Conservation (phyloP, 352 stramenopile species). For the Peronospora farinosa region DNA sequence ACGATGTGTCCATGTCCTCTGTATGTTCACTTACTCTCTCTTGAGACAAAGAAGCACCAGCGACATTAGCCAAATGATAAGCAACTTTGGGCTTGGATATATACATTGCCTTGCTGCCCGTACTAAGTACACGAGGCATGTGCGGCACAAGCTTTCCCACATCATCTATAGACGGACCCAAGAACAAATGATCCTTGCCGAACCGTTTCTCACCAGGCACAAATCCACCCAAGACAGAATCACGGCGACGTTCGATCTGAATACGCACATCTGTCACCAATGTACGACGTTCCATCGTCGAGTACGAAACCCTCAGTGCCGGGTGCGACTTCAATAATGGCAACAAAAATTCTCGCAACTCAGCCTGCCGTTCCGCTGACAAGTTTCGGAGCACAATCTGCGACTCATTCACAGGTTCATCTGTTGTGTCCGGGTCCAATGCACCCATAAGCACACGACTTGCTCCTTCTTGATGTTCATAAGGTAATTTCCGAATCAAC, state of each 20-base stretch:
- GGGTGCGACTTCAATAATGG: slow-evolving; percentile 70
- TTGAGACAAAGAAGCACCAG: slow-evolving; percentile 18
- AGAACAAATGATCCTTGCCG: slow-evolving; percentile 61
- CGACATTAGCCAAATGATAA: slow-evolving; percentile 9
- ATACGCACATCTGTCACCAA: slow-evolving; percentile 73
- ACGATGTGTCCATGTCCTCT: slow-evolving; percentile 25
- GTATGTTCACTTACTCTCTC: slow-evolving; percentile 30
- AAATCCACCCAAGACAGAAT: slow-evolving; percentile 50
- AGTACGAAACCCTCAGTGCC: slow-evolving; percentile 58
- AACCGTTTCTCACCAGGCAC: slow-evolving; percentile 56
- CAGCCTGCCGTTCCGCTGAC: slow-evolving; percentile 44
- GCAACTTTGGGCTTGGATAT: slow-evolving; percentile 54
- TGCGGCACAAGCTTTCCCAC: slow-evolving; percentile 66
- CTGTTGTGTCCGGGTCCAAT: slow-evolving; percentile 38
- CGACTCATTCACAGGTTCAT: slow-evolving; percentile 43
- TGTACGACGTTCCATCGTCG: slow-evolving; percentile 61
- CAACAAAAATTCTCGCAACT: slow-evolving; percentile 55
- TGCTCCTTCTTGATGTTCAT: slow-evolving; percentile 55
- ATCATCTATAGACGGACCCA: slow-evolving; percentile 57
- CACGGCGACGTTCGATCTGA: slow-evolving; percentile 66
- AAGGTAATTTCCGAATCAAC: slow-evolving; percentile 62
- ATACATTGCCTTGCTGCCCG: slow-evolving; percentile 61
- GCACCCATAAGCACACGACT: slow-evolving; percentile 54
- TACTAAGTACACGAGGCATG: slow-evolving; percentile 42
- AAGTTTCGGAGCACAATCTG: slow-evolving; percentile 65